These are phyloP conservation scores for Puccinia hordei DNA, from an alignment of 1,284 basidiomycete species.

Conservation along the genomic window DNA sequence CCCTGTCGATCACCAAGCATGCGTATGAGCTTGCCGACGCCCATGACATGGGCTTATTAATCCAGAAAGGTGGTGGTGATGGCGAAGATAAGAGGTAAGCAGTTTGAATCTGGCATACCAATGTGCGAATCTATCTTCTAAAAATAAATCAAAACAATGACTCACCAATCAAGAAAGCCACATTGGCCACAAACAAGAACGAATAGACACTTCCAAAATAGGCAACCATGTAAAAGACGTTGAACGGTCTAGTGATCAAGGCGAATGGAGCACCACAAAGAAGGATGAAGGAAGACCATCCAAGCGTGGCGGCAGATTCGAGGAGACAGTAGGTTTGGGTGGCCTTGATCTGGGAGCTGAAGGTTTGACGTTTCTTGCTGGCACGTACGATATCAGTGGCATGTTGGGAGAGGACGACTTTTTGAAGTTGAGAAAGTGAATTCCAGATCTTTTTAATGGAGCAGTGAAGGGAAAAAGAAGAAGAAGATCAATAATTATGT, in stretches of 20 bases:
- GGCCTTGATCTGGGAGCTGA: slow-evolving; percentile 11
- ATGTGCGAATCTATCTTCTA: neutral
- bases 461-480: neutral
- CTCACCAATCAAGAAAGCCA: slow-evolving; percentile 40
- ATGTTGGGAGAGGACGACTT: slow-evolving; percentile 36
- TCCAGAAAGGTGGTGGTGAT: neutral
- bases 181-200: slow-evolving; percentile 28
- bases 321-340: slow-evolving; percentile 29
- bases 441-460: slow-evolving; percentile 27
- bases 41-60: slow-evolving; percentile 30
- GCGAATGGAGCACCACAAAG: slow-evolving; percentile 26
- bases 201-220: slow-evolving; percentile 35
- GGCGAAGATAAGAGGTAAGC: neutral
- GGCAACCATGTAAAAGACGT: slow-evolving; percentile 32
- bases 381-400: slow-evolving; percentile 33
- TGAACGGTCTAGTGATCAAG: slow-evolving; percentile 34
- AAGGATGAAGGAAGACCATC: slow-evolving; percentile 19
- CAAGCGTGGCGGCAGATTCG: slow-evolving; percentile 12
- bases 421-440: slow-evolving; percentile 30
- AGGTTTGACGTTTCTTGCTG: slow-evolving; percentile 9
- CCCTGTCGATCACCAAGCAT: slow-evolving; percentile 36
- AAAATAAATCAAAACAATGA: neutral
- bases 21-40: slow-evolving; percentile 28
- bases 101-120: neutral
- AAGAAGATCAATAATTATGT: neutral